Evolutionary conservation across 805 yeast species (phyloP), one percentile per base, ranked within the genome.

Genomic region (Candida germanica): DNA sequence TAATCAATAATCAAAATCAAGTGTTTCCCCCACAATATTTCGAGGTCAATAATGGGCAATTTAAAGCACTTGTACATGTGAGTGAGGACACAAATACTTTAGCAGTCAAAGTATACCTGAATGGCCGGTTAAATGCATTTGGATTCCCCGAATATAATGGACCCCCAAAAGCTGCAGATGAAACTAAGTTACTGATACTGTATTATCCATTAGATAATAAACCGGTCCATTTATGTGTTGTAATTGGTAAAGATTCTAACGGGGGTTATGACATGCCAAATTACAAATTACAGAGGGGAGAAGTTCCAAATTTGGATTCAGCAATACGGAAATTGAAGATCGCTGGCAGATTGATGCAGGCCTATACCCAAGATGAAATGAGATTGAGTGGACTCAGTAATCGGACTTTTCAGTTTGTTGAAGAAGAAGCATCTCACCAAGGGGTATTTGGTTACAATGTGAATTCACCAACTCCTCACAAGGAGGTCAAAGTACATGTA

Each of bases 301-400:
- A 85, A 46, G 82, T 80, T 2, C 80, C 85, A 42, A 76, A 69
- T 10, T 48, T 89, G 15, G 79, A 79, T n/a, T 55, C 80, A 4
- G 96, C 96, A 1, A 63, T 84, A 13, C 68, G 66, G 45, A 87
- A 87, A 54, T 55, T 91, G 45, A 76, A 93, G 49, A 76, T 87
- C 42, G 96, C 86, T 3, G 95, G 84, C 4, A 71, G 95, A 48
- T 58, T 89, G 58, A 86, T 87, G 95, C 91, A 87, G 50, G 94
- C 96, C 1, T 88, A 75, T 57, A 89, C 97, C 0, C 80, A 79
- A 48, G 97, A 89, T 48, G 96, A 88, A 53, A 87, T 91, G 95
- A 58, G 78, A 35, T 64, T 81, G 26, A 73, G 77, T 30, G 89
- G 93, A 0, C 75, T 86, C 52, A 94, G 96, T 8, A 75, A 80